Conservation (phyloP, 208 protist genomes). For the Acanthamoeba healyi region DNA sequence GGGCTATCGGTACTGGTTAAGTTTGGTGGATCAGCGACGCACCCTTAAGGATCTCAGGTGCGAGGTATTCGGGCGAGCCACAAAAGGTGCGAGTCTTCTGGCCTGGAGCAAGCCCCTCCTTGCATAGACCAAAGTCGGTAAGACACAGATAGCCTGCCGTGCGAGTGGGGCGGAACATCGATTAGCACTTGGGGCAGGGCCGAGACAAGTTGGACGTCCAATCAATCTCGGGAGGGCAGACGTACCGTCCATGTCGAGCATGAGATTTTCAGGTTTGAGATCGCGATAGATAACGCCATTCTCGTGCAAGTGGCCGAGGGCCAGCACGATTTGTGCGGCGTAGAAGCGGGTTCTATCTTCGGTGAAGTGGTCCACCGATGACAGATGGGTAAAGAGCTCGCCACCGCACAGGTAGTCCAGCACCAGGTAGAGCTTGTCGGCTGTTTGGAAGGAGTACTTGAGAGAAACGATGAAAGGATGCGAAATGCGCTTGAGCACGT, state of each 20-base stretch:
- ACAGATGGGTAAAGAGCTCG: constrained; percentile 92
- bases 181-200: constrained; percentile 86
- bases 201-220: too few species aligned
- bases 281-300: constrained; percentile 87
- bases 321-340: constrained; percentile 88
- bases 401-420: constrained; percentile 91
- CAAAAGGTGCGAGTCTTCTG: constrained; percentile 85
- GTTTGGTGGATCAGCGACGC: constrained; percentile 58
- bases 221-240: constrained; percentile 49
- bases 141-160: constrained; percentile 79
- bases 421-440: constrained; percentile 89
- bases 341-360: constrained; percentile 87
- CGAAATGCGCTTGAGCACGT: constrained; percentile 78
- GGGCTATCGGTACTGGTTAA: too few species aligned
- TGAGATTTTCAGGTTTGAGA: constrained; percentile 87
- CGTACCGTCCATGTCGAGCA: constrained; percentile 81
- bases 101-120: constrained; percentile 73
- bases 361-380: constrained; percentile 83
- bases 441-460: constrained; percentile 90
- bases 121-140: constrained; percentile 87
- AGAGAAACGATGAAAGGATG: constrained; percentile 91
- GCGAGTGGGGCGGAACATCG: constrained; percentile 78
- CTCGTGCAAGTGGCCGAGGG: constrained; percentile 88
- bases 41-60: constrained; percentile 74
- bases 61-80: constrained; percentile 87